Base-by-base conservation (phyloP, 805 yeast genomes). In the Kazachstania martiniae region DNA sequence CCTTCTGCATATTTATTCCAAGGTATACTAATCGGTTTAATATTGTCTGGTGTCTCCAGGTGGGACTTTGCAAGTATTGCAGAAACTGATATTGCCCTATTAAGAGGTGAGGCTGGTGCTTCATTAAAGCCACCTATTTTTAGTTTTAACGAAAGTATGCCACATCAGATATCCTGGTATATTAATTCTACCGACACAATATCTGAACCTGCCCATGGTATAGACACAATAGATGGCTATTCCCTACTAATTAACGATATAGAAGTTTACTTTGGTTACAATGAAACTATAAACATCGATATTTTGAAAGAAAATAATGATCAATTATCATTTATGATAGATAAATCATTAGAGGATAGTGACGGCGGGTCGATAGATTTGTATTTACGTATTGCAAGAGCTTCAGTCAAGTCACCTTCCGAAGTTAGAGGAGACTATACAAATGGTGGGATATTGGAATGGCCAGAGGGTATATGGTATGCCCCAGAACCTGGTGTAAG, bases 61-160 rank as follows among this genome's bases (percentile, higher is more conserved):
- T 89, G 98, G 98, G 96, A 91, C 35, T 76, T 81, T 47, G 96
- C 93, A 2, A 76, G 95, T 10, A 74, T 89, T 35, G 74, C 82
- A 1, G 95, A 89, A 49, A 83, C 95, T 0, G 69, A 69, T 17
- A 58, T 65, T 4, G 67, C 82, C 3, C 53, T 87, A 27, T 53
- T 74, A 35, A 63, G 96, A 42, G 80, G 80, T 13, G 94, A 82
- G 44, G 87, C 93, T 0, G 68, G 72, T 28, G 74, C 49, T 3
- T 46, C 58, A 5, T 38, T 51, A 10, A 42, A 58, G 12, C 81
- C 84, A 5, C 85, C 85, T 0, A 34, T 32, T 3, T 60, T 74
- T 12, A 21, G 42, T 10, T 47, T 53, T 25, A 33, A 47, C 8
- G 29, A 31, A 10, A 19, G 29, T 4, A 10, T 12, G 0, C 46